Conservation (phyloP, 2,329 filamentous ascomycete genomes). For the Pseudonectria foliicola region DNA sequence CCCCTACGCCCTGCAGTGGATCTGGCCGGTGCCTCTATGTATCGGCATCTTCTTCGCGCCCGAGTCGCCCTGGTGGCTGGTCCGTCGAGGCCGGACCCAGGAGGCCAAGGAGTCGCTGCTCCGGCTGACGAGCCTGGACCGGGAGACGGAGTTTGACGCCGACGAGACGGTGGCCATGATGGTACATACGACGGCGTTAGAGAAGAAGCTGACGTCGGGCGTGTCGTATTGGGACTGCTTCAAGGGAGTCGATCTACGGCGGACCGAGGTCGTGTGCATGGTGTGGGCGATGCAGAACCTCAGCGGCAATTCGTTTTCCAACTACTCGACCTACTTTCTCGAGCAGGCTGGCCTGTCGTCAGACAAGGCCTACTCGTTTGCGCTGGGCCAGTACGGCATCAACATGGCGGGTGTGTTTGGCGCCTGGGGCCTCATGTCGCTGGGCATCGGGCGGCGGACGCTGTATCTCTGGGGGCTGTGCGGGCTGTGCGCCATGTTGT, state of each 20-base stretch:
- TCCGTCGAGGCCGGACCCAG: conserved; percentile 55
- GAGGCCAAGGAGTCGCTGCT: conserved; percentile 61
- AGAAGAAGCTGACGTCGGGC: conserved; percentile 66
- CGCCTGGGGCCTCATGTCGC: conserved; percentile 72
- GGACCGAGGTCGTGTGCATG: conserved; percentile 65
- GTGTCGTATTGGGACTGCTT: conserved; percentile 79
- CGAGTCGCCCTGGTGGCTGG: conserved; percentile 70
- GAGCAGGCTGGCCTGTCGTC: conserved; percentile 50
- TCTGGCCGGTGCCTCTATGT: conserved; percentile 64
- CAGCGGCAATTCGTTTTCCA: conserved; percentile 57
- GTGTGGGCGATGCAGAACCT: conserved; percentile 58
- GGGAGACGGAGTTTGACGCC: conserved; percentile 66
- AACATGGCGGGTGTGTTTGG: conserved; percentile 78
- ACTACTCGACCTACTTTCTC: conserved; percentile 59
- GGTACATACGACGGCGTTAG: conserved; percentile 78
- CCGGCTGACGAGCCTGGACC: conserved; percentile 55
- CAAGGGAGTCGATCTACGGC: conserved; percentile 66
- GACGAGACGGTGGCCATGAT: conserved; percentile 89
- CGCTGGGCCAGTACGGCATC: conserved; percentile 59
- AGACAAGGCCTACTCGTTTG: conserved; percentile 48
- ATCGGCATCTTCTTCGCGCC: conserved; percentile 62
- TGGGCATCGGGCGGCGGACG: conserved; percentile 66
- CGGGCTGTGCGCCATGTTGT: conserved; percentile 66
- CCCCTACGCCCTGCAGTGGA: conserved; percentile 69
- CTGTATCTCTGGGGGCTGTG: conserved; percentile 72